Conservation (phyloP, 2,329 filamentous ascomycete genomes). For the Colletotrichum costaricense region DNA sequence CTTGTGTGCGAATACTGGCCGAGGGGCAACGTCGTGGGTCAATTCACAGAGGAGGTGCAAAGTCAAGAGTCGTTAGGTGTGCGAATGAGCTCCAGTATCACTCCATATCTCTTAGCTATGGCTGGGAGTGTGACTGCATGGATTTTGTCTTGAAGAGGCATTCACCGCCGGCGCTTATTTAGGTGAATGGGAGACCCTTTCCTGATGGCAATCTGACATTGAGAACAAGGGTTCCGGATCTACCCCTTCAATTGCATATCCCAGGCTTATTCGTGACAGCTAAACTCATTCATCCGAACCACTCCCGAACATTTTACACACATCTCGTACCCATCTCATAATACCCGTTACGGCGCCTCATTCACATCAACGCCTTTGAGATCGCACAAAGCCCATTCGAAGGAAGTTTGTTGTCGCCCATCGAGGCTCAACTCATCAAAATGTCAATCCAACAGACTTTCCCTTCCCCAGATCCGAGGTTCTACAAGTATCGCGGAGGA, state of each 20-base stretch:
- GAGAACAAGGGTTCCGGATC: neutral
- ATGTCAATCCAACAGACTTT: neutral
- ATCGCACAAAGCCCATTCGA: no score
- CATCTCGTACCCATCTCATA: no score
- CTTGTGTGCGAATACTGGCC: slow-evolving; percentile 79
- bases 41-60: slow-evolving; percentile 52
- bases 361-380: no score
- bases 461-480: neutral
- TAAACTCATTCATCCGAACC: no score
- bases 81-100: neutral
- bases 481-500: neutral
- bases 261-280: no score
- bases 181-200: no score
- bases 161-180: neutral
- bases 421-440: no score
- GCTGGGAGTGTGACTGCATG: neutral
- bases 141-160: neutral
- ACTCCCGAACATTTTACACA: no score
- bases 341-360: no score
- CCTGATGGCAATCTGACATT: neutral
- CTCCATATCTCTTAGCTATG: neutral
- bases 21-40: slow-evolving; percentile 69
- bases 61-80: neutral
- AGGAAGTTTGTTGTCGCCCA: no score
- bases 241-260: no score